Base-by-base conservation (phyloP, 2,329 filamentous ascomycete genomes). In the Parascedosporium putredinis region DNA sequence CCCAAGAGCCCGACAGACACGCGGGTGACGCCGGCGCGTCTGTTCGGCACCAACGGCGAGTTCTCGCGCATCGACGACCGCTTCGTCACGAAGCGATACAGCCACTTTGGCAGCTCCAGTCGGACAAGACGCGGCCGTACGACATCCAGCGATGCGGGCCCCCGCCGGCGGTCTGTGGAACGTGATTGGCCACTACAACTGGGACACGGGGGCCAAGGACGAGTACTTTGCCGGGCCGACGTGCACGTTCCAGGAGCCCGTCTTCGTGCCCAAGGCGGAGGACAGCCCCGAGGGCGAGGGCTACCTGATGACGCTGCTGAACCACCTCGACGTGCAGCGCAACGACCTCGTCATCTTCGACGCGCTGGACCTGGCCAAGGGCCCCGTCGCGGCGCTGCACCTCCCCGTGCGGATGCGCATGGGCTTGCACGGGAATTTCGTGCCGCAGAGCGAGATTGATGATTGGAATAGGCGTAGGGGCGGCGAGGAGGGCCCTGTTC, bases 161-260 rank as follows among this genome's bases (percentile, higher is more conserved):
- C 62, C 62, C 0, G 65, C 70, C 0, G 67, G 68, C 1, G 67
- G 67, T 0, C 57, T 72, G 4, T 75, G 73, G 56, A 75, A 76
- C 52, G 62, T 65, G 12, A 57, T 75, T 8, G 70, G 64, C n/a
- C 68, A 74, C 51, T 66, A 70, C 43, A 62, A 70, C 3, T 67
- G 68, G 68, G 59, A 60, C 14, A 64, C 62, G 5, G 66, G 65
- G 1, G 48, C 56, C 1, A 62, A 67, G 24, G 64, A 71, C 33
- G 62, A 69, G 9, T 75, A 65, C 55, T 74, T 67, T 50, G 64
- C 70, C 0, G 71, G 72, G 0, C 63, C 60, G 3, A 72, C 66
- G 1, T 65, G 64, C 23, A 72, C 71, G 0, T 72, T 76, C 53
- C 74, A 78, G 56, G 75, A 78, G 53, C 74, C 75, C 0, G 68